Conservation (phyloP, 2,329 filamentous ascomycete species). For the Alternaria novae-zelandiae region DNA sequence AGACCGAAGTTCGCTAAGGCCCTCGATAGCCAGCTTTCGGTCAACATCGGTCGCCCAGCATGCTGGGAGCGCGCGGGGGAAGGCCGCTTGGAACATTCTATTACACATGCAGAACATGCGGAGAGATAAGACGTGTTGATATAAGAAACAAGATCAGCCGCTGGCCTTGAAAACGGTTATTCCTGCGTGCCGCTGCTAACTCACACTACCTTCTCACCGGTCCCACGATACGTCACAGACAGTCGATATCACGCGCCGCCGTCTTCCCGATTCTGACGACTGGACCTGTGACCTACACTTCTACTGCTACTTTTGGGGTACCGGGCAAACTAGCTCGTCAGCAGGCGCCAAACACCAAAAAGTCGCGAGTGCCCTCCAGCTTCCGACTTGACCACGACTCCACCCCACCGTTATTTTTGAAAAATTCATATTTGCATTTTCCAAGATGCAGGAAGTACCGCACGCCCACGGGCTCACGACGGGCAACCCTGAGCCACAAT, state of each 20-base stretch:
- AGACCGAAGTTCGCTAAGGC: slow-evolving; percentile 3
- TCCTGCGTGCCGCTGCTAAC: not conserved
- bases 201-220: not conserved
- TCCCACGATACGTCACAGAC: slow-evolving; percentile 8
- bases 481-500: slow-evolving; percentile 3
- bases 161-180: not conserved
- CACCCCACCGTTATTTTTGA: not conserved
- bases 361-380: slow-evolving; percentile 12
- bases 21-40: slow-evolving; percentile 12
- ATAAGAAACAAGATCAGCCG: slow-evolving; percentile 12
- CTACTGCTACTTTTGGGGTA: slow-evolving; percentile 22
- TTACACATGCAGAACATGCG: slow-evolving; percentile 20
- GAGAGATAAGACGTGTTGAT: slow-evolving; percentile 26
- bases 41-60: slow-evolving; percentile 18
- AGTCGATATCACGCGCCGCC: slow-evolving; percentile 3
- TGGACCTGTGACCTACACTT: slow-evolving; percentile 28
- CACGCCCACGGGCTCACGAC: slow-evolving; percentile 10
- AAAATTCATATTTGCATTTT: not conserved
- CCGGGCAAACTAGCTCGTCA: slow-evolving; percentile 16
- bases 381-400: not conserved
- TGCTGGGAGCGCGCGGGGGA: slow-evolving; percentile 19
- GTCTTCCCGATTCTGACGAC: slow-evolving; percentile 6
- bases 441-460: slow-evolving; percentile 30
- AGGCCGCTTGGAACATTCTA: slow-evolving; percentile 22
- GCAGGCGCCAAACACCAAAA: slow-evolving; percentile 20